These are phyloP conservation scores for Sclerotinia nivalis DNA, from an alignment of 2,329 filamentous ascomycete species.

Conservation along the genomic window DNA sequence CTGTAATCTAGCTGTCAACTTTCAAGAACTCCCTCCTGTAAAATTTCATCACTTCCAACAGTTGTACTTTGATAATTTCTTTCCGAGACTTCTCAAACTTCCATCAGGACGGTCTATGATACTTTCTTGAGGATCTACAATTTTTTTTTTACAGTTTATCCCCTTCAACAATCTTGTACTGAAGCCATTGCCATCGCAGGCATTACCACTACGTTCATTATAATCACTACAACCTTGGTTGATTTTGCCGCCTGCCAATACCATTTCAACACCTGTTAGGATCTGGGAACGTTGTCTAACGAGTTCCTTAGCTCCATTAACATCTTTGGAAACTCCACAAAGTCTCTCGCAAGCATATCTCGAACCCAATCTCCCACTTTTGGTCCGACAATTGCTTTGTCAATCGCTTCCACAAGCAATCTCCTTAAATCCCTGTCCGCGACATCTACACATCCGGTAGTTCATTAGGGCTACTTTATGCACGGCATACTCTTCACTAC, in stretches of 20 bases:
- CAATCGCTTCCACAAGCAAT: background rate
- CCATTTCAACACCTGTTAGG: background rate
- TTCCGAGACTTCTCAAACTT: background rate
- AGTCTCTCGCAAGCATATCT: background rate
- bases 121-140: no score
- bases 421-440: background rate
- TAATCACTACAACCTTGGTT: background rate
- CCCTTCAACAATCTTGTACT: no score
- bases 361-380: no score
- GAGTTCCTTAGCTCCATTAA: background rate
- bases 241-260: background rate
- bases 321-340: background rate
- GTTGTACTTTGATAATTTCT: background rate
- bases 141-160: background rate
- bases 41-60: background rate
- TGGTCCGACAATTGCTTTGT: background rate
- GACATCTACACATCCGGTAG: background rate
- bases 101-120: no score
- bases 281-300: background rate
- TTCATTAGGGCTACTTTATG: background rate
- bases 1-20: background rate
- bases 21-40: background rate
- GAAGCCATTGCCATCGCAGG: no score
- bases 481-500: background rate
- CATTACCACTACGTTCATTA: background rate